Evolutionary conservation across 768 basidiomycete genomes (phyloP).

Genomic region (Boletales sp.): DNA sequence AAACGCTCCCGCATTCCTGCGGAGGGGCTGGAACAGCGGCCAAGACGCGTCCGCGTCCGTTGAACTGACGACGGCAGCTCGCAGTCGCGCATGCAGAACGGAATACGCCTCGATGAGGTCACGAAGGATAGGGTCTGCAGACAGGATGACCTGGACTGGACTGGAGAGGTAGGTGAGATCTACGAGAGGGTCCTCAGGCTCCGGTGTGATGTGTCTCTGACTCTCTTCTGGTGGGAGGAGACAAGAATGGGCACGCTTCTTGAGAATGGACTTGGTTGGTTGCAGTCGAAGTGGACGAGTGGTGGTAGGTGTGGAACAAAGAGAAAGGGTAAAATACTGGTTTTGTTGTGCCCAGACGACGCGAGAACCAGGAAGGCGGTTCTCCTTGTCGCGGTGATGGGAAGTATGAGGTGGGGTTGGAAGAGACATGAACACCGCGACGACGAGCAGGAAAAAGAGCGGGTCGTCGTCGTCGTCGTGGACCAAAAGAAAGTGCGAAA

Average conservation of each 20-base stretch:
- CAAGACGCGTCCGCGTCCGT: conserved; percentile 60
- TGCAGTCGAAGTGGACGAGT: conserved; percentile 30
- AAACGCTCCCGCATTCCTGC: conserved; percentile 49
- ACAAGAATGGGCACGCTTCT: conserved; percentile 38
- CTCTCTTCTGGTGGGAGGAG: conserved; percentile 40
- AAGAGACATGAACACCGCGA: conserved; percentile 40
- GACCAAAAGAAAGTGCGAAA: not conserved
- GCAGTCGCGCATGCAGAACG: conserved; percentile 61
- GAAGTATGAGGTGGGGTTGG: conserved; percentile 60
- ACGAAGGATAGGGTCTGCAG: conserved; percentile 42
- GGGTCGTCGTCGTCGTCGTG: conserved; percentile 15
- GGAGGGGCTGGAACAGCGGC: conserved; percentile 70
- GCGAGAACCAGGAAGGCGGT: conserved; percentile 34
- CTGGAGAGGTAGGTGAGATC: conserved; percentile 62
- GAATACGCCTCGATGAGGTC: conserved; percentile 75
- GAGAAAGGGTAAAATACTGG: conserved; percentile 41
- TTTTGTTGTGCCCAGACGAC: conserved; percentile 55
- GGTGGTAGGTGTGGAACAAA: conserved; percentile 23
- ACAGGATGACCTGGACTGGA: conserved; percentile 59
- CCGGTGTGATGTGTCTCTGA: conserved; percentile 68
- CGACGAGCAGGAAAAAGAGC: conserved; percentile 5
- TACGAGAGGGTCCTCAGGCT: conserved; percentile 63
- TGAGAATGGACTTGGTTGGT: conserved; percentile 69
- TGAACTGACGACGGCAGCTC: conserved; percentile 37
- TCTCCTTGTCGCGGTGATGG: conserved; percentile 57